phyloP scores from a whole-genome alignment of 805 yeast species.

The Candida insectalens region DNA sequence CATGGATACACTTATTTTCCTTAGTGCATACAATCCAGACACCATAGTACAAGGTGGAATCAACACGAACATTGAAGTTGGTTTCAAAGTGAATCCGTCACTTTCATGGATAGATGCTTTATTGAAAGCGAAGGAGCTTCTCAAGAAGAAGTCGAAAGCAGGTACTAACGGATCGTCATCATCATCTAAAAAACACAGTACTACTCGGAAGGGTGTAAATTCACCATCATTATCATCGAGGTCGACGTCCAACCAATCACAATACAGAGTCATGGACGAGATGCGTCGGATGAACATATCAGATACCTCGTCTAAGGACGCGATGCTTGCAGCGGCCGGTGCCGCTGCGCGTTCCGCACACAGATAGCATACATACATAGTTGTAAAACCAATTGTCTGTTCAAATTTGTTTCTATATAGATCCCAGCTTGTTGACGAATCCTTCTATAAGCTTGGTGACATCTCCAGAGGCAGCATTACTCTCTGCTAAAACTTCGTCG shows the following conservation, averaged over 20 bases:
- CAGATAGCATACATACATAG: no score
- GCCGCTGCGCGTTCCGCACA: no score
- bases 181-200: neutral
- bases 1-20: conserved; percentile 47
- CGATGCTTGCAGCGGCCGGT: conserved; percentile 5
- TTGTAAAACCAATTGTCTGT: no score
- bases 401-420: no score
- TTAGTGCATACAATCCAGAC: conserved; percentile 32
- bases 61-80: conserved; percentile 21
- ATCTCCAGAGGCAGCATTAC: conserved; percentile 71
- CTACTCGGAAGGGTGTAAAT: conserved; percentile 3
- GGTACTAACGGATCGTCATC: neutral
- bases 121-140: conserved; percentile 52
- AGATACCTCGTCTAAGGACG: conserved; percentile 1
- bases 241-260: no score
- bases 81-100: conserved; percentile 34
- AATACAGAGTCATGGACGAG: neutral
- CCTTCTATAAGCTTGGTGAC: conserved; percentile 62
- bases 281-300: neutral
- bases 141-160: no score
- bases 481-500: conserved; percentile 82
- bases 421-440: conserved; percentile 28
- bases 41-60: conserved; percentile 23
- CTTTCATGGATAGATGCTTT: conserved; percentile 66
- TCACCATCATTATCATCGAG: neutral